Base-by-base conservation (phyloP, 2,329 filamentous ascomycete genomes). In the Ceratocystis smalleyi region DNA sequence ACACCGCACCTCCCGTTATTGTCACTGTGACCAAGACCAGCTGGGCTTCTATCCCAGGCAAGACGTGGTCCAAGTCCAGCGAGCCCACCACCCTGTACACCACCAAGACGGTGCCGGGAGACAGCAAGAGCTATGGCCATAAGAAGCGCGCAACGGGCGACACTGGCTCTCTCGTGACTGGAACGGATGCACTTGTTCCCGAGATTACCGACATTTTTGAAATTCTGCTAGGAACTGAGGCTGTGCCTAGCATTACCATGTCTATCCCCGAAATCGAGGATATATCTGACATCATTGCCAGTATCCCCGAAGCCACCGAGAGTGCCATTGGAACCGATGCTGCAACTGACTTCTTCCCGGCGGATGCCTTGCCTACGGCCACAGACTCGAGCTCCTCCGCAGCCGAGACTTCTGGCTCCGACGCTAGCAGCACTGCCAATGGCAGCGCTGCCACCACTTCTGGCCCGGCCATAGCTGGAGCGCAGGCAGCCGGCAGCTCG, bases 1-100 rank as follows among this genome's bases (percentile, higher is more conserved):
- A 32, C 47, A 19, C 65, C 2, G 55, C 61, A 10, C 61, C 65
- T 5, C 55, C 45, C 45, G 57, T 64, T 17, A 57, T 64, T 27
- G 62, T 64, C 32, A 66, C 65, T 7, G 47, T 63, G 19, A 59
- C 59, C 60, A 35, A 59, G 27, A 61, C 61, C 43, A 65, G 59
- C 27, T 54, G 47, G 47, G 30, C 22, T 32, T 43, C 32, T 22
- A 27, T 57, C 32, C n/a, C 47, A 5, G 45, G 24, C 49, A 27
- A 43, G 4, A 35, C 1, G 7, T 43, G 17, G 61, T 24, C 17
- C 43, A 43, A 30, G n/a, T 32, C 49, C 3, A 32, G 5, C 5
- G 35, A 12, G 19, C 61, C 61, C 7, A 63, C 8, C 32, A 63
- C 61, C 30, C 49, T 63, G 61, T 55, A 49, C 45, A 63, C 61